These are phyloP conservation scores for Fagopyrum esculentum DNA, from an alignment of 148 eudicot species.

Conservation along the genomic window DNA sequence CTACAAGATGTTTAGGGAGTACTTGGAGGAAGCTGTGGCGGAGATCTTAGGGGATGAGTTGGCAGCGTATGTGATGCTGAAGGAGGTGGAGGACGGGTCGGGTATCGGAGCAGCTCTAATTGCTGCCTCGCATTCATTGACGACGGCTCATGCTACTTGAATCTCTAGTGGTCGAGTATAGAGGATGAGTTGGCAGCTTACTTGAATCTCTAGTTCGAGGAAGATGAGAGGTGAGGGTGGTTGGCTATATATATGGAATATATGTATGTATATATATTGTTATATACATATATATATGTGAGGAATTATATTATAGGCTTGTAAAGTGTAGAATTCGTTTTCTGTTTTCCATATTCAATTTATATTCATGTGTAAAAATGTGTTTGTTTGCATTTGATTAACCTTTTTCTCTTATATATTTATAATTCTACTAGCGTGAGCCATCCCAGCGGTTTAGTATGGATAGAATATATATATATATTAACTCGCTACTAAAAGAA, in stretches of 20 bases:
- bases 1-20: constrained; percentile 63
- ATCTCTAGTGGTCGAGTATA: no score
- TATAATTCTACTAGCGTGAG: no score
- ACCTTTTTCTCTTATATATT: no score
- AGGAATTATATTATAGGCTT: constrained; percentile 1
- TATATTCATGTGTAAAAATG: background rate
- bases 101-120: constrained; percentile 86
- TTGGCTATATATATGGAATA: background rate
- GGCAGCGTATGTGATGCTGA: constrained; percentile 49
- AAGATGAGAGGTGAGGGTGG: background rate
- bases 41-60: constrained; percentile 78
- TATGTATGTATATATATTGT: background rate
- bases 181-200: no score
- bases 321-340: background rate
- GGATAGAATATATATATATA: no score
- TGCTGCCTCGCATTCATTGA: constrained; percentile 47
- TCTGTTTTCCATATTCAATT: background rate
- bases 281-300: constrained; percentile 2
- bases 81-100: constrained; percentile 72
- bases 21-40: constrained; percentile 62
- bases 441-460: no score
- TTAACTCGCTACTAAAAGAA: no score
- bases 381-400: background rate
- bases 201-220: no score
- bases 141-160: background rate